phyloP scores from a whole-genome alignment of 768 basidiomycete species.

The Boletus sp. region DNA sequence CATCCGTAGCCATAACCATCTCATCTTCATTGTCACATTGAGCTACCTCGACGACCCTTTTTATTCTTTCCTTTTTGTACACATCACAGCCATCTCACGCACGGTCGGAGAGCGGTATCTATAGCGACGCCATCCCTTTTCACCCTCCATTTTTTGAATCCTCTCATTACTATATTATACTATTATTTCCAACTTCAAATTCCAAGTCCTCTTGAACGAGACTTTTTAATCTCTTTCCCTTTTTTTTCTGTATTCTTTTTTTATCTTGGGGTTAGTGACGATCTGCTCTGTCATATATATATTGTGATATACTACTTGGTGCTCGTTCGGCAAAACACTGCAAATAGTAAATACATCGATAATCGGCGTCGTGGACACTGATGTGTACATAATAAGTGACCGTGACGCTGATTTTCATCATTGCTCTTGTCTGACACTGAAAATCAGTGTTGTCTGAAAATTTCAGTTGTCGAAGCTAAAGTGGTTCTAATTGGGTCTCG shows the following conservation, averaged over 20 bases:
- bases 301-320: neutral
- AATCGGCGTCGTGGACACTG: too few relatives aligned
- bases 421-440: too few relatives aligned
- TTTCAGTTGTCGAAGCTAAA: too few relatives aligned
- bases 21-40: neutral
- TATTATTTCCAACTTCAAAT: neutral
- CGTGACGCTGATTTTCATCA: too few relatives aligned
- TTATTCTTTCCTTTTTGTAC: neutral
- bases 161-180: conserved; percentile 2
- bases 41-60: neutral
- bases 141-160: neutral
- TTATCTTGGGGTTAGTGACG: neutral
- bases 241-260: neutral
- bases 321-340: neutral
- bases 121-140: conserved; percentile 4
- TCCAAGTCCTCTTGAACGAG: neutral
- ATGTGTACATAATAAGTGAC: too few relatives aligned
- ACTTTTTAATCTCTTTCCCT: conserved; percentile 4
- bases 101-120: conserved; percentile 7
- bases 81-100: conserved; percentile 7
- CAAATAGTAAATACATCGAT: too few relatives aligned
- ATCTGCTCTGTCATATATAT: neutral
- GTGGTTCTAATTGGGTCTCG: too few relatives aligned
- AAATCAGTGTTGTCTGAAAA: too few relatives aligned
- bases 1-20: neutral